Evolutionary conservation across 2,329 filamentous ascomycete species (phyloP).

Genomic region (Colletotrichum sansevieriae): DNA sequence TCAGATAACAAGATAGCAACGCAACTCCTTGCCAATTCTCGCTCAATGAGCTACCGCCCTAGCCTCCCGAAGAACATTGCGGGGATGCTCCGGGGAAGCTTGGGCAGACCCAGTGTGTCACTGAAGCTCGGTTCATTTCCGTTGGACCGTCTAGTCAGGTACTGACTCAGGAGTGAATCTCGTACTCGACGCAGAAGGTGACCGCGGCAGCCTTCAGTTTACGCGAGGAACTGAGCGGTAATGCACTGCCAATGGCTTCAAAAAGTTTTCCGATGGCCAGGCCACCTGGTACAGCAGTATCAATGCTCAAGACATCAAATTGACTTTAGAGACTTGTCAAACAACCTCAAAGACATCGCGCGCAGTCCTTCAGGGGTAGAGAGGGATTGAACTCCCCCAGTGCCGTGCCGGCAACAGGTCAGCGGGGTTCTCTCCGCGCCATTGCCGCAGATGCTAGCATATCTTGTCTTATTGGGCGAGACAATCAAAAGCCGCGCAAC

Average conservation of each 20-base stretch:
- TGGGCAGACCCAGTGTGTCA: constrained; percentile 36
- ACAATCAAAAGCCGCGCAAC: constrained; percentile 11
- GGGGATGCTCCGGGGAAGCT: constrained; percentile 41
- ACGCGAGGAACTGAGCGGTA: constrained; percentile 31
- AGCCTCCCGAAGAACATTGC: constrained; percentile 28
- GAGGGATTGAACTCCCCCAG: constrained; percentile 1
- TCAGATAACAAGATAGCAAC: constrained; percentile 23
- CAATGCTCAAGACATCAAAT: constrained; percentile 1
- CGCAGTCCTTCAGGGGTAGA: constrained; percentile 1
- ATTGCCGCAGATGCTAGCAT: constrained; percentile 10
- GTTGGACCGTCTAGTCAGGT: constrained; percentile 22
- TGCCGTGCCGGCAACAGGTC: not conserved
- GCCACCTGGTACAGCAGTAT: constrained; percentile 11
- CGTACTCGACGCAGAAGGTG: constrained; percentile 14
- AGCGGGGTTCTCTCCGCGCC: constrained; percentile 36
- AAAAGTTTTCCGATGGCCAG: constrained; percentile 16
- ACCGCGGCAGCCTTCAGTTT: constrained; percentile 13
- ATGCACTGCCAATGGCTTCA: constrained; percentile 21
- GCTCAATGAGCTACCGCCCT: constrained; percentile 28
- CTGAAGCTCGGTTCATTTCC: constrained; percentile 41
- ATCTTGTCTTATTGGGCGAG: constrained; percentile 23
- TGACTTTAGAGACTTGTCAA: constrained; percentile 5
- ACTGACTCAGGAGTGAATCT: constrained; percentile 35
- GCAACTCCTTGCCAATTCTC: not conserved
- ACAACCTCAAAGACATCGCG: constrained; percentile 1